Conservation (phyloP, 768 basidiomycete species). For the Leccinum broughii region DNA sequence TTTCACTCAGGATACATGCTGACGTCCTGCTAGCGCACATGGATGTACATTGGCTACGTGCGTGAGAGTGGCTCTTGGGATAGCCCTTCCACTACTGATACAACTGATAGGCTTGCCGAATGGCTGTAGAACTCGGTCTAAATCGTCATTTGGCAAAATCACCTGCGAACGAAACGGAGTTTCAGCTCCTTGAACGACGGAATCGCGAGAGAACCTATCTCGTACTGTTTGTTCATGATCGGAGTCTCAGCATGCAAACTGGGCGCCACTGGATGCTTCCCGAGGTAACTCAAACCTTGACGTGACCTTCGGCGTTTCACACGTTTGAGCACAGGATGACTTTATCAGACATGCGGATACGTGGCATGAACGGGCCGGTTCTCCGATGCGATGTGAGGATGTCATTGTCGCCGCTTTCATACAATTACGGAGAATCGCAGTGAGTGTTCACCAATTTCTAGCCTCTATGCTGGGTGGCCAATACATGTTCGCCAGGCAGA, state of each 20-base stretch:
- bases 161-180: conserved; percentile 58
- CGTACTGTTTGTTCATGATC: conserved; percentile 83
- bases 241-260: conserved; percentile 83
- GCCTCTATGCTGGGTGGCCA: background rate
- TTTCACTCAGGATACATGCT: conserved; percentile 9
- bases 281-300: conserved; percentile 42
- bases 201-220: conserved; percentile 87
- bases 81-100: conserved; percentile 4
- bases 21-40: conserved; percentile 58
- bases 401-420: conserved; percentile 79
- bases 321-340: conserved; percentile 48
- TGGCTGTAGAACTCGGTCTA: conserved; percentile 82
- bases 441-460: conserved; percentile 36
- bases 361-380: conserved; percentile 68
- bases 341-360: conserved; percentile 64
- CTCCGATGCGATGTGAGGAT: conserved; percentile 68
- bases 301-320: conserved; percentile 14
- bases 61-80: conserved; percentile 27
- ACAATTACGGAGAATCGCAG: conserved; percentile 76
- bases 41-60: conserved; percentile 87
- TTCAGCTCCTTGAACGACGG: conserved; percentile 71
- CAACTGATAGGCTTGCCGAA: conserved; percentile 66
- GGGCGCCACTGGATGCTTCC: conserved; percentile 88
- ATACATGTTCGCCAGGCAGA: conserved; percentile 52
- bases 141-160: conserved; percentile 66